Base-by-base conservation (phyloP, 805 yeast genomes). In the Maudiozyma barnettii region DNA sequence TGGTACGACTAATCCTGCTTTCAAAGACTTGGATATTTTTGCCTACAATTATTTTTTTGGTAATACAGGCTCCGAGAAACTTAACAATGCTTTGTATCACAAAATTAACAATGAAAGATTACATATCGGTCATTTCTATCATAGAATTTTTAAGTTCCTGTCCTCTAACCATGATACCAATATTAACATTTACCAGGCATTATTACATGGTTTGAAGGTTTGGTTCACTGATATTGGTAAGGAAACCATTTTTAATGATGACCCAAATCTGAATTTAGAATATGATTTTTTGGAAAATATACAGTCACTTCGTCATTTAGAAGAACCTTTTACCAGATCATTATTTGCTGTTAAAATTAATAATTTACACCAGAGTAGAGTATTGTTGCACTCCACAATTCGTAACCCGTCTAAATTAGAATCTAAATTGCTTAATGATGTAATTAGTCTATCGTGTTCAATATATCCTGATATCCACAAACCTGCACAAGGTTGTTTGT, bases 141-240 rank as follows among this genome's bases (percentile, higher is more conserved):
- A 86, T 56, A 68, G 69, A 4, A 61, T 85, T 5, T 75, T 73
- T 46, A 56, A 65, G 13, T 75, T 73, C 53, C 61, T 89, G 47
- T 56, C 64, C 5, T 61, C 69, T 1, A 66, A 76, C 45, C 74
- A 74, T 39, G 79, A 76, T 41, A 87, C 84, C 49, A 82, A 86
- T 51, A 76, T 84, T 9, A 76, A 77, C 12, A 61, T 84, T 12
- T 75, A 81, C 60, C 78, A 78, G 51, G 77, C 79, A 39, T 71
- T 82, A 31, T 65, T 89, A 30, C 77, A 78, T 57, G 81, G 82
- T 2, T 59, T 83, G 41, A 79, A 83, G 52, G 78, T 82, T 5
- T 91, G 93, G 86, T 81, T 83, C 53, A 72, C 83, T 23, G 93
- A 88, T 58, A 83, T 83, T 23, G 95, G 95, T 1, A 73, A 77